These are phyloP conservation scores for Pholiota microspora DNA, from an alignment of 768 basidiomycete species.

Conservation along the genomic window DNA sequence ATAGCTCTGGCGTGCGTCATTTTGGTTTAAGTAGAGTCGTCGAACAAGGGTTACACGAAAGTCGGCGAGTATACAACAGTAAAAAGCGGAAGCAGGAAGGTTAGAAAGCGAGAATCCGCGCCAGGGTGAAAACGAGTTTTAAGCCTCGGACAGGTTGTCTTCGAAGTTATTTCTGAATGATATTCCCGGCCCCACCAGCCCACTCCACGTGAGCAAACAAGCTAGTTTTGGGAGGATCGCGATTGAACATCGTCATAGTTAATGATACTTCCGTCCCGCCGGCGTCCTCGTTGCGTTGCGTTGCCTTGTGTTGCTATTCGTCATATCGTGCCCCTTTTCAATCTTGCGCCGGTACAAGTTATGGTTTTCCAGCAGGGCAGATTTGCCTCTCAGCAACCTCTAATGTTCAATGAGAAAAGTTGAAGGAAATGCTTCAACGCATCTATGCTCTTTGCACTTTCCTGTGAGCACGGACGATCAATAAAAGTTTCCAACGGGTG, in stretches of 20 bases:
- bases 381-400: too few relatives aligned
- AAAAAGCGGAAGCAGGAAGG: background rate
- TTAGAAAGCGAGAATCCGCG: background rate
- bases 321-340: too few relatives aligned
- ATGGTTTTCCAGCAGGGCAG: too few relatives aligned
- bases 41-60: background rate
- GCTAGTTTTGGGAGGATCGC: background rate
- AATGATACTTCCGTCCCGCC: background rate
- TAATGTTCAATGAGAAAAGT: too few relatives aligned
- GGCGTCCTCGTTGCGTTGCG: background rate
- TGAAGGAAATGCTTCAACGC: too few relatives aligned
- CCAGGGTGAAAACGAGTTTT: background rate
- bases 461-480: too few relatives aligned
- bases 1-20: slow-evolving; percentile 10
- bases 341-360: too few relatives aligned
- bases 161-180: background rate
- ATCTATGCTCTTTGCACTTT: too few relatives aligned
- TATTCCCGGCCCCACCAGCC: background rate
- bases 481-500: too few relatives aligned
- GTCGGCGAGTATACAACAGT: background rate
- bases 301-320: background rate
- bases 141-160: background rate
- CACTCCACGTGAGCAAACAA: background rate
- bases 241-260: background rate
- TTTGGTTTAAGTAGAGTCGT: background rate